Percentiles rank a stretch among this genome's conserved stretches.
These are phyloP conservation scores for Suhomyces xylopsoci DNA, from an alignment of 805 yeast genomes.

Conservation along the genomic window DNA sequence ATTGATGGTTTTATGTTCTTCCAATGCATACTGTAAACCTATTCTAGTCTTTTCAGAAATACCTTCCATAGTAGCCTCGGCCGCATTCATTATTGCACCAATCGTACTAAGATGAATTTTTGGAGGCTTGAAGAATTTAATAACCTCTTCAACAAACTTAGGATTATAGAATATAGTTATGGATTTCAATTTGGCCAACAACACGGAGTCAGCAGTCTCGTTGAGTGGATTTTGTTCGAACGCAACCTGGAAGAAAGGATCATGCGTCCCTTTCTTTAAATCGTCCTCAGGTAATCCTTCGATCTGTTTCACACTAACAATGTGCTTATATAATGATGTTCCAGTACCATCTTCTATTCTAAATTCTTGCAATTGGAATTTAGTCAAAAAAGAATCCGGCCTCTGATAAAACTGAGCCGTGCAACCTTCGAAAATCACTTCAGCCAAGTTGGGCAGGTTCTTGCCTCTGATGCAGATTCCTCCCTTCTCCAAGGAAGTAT, in stretches of 20 bases:
- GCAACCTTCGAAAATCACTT: conserved; percentile 80
- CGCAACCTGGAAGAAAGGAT: conserved; percentile 76
- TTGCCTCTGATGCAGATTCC: conserved; percentile 61
- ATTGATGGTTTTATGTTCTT: conserved; percentile 88
- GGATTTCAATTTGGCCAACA: conserved; percentile 72
- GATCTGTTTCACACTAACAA: conserved; percentile 76
- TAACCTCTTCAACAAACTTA: conserved; percentile 72
- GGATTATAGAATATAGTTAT: conserved; percentile 90
- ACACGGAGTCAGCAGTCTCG: conserved; percentile 73
- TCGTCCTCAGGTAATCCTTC: conserved; percentile 10
- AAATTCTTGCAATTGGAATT: conserved; percentile 75
- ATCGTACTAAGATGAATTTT: conserved; percentile 81
- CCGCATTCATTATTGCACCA: conserved; percentile 88
- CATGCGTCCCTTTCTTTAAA: conserved; percentile 15
- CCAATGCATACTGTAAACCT: conserved; percentile 89
- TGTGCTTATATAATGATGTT: conserved; percentile 75
- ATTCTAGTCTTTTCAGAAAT: conserved; percentile 84
- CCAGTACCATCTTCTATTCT: conserved; percentile 85
- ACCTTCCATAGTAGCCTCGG: conserved; percentile 92
- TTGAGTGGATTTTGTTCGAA: conserved; percentile 88
- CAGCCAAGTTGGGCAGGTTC: conserved; percentile 55
- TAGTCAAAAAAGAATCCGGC: conserved; percentile 70
- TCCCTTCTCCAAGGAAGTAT: conserved; percentile 71
- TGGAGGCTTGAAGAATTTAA: conserved; percentile 81
- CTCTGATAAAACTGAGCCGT: conserved; percentile 69